A percentile compares a stretch with the other conserved stretches of the same genome.
These are phyloP conservation scores for Diplosphaera chodatii DNA, from an alignment of 139 green algal species.

Conservation along the genomic window DNA sequence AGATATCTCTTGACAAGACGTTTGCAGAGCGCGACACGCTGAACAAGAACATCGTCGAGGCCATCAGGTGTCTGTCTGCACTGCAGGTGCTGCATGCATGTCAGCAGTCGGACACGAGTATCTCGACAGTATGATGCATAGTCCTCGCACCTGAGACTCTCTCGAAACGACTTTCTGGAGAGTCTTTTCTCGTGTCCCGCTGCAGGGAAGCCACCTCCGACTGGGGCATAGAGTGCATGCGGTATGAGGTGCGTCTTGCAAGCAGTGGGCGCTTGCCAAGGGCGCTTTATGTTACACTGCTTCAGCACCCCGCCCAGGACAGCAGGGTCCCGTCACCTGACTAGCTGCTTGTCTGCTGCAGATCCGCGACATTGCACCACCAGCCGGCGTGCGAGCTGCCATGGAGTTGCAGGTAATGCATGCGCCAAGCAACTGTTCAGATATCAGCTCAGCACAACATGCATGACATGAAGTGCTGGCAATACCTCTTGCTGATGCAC, in stretches of 20 bases:
- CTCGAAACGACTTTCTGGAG: no score
- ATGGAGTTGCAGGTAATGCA: slow-evolving; percentile 85
- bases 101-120: not conserved
- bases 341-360: slow-evolving; percentile 45
- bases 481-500: no score
- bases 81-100: not conserved
- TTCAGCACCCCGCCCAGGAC: no score
- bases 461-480: no score
- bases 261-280: no score
- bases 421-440: no score
- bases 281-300: no score
- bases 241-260: slow-evolving; percentile 12
- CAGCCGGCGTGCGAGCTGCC: slow-evolving; percentile 63
- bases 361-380: slow-evolving; percentile 92
- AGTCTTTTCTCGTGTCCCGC: no score
- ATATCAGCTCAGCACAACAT: no score
- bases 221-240: slow-evolving; percentile 91
- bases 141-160: no score
- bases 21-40: slow-evolving; percentile 92
- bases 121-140: no score
- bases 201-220: slow-evolving; percentile 65
- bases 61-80: slow-evolving; percentile 4
- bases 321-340: no score
- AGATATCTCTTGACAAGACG: slow-evolving; percentile 95
- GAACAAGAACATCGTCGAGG: slow-evolving; percentile 73